Conservation (phyloP, 805 yeast genomes). For the Nakazawaea wyomingensis region DNA sequence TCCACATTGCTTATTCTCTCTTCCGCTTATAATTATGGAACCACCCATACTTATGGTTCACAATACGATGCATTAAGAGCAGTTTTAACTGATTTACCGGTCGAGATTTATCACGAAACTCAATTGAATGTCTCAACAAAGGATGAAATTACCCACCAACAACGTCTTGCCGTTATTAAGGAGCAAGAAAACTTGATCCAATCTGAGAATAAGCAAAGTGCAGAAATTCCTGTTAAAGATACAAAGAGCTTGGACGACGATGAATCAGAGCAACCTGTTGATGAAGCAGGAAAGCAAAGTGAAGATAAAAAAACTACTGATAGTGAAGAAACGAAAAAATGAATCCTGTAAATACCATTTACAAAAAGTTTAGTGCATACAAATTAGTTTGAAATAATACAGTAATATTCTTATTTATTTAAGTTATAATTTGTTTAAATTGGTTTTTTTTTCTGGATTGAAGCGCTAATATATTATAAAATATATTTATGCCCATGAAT, state of each 20-base stretch:
- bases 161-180: conserved; percentile 64
- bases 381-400: too few relatives aligned
- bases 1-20: conserved; percentile 79
- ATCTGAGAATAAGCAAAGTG: conserved; percentile 83
- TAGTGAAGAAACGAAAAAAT: conserved; percentile 4
- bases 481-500: too few relatives aligned
- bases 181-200: conserved; percentile 81
- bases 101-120: conserved; percentile 92
- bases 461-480: too few relatives aligned
- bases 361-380: too few relatives aligned
- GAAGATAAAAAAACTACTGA: neutral
- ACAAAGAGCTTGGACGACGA: conserved; percentile 55
- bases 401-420: too few relatives aligned
- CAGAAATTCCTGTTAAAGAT: conserved; percentile 57
- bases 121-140: conserved; percentile 61
- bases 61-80: conserved; percentile 86
- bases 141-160: conserved; percentile 62
- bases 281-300: conserved; percentile 14
- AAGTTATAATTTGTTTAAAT: too few relatives aligned
- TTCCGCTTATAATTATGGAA: conserved; percentile 83
- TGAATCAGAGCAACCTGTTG: conserved; percentile 4
- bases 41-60: conserved; percentile 35
- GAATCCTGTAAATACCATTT: conserved; percentile 5
- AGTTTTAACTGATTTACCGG: conserved; percentile 86
- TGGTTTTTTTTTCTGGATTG: too few relatives aligned